Percentiles rank a stretch among this genome's conserved stretches.
phyloP scores from a whole-genome alignment of 2,329 filamentous ascomycete species.

The Xylariaceae sp. region DNA sequence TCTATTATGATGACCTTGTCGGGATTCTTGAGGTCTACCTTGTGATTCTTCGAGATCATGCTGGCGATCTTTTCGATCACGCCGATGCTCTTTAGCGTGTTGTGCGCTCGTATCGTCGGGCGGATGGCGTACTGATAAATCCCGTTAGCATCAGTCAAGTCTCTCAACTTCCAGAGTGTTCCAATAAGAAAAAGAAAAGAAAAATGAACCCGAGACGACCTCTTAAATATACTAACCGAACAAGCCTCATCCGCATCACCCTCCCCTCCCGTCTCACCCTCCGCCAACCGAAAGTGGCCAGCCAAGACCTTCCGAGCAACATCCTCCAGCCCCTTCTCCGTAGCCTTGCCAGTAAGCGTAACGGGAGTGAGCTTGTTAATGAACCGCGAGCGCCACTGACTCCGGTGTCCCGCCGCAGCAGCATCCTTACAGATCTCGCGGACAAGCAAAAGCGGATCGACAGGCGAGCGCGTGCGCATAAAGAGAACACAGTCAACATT shows the following conservation, averaged over 20 bases:
- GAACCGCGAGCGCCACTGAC: conserved; percentile 49
- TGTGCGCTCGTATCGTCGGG: conserved; percentile 71
- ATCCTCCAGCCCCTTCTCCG: conserved; percentile 62
- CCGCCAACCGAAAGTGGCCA: conserved; percentile 54
- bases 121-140: conserved; percentile 73
- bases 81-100: conserved; percentile 59
- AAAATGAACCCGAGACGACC: neutral
- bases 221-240: conserved; percentile 42
- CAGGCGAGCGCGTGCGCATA: conserved; percentile 51
- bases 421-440: conserved; percentile 52
- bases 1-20: conserved; percentile 78
- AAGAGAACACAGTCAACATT: conserved; percentile 62
- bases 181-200: neutral
- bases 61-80: conserved; percentile 69
- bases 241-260: conserved; percentile 23
- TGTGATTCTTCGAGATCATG: conserved; percentile 62
- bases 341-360: conserved; percentile 56
- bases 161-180: neutral
- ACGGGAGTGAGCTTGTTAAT: conserved; percentile 57
- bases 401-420: conserved; percentile 37
- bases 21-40: conserved; percentile 71
- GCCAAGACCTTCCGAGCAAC: conserved; percentile 60
- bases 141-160: conserved; percentile 7
- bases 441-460: conserved; percentile 54
- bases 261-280: conserved; percentile 20